Evolutionary conservation across 1,284 basidiomycete genomes (phyloP), one percentile per base, ranked within the genome.

Genomic region (Pseudozyma tsukubaensis): DNA sequence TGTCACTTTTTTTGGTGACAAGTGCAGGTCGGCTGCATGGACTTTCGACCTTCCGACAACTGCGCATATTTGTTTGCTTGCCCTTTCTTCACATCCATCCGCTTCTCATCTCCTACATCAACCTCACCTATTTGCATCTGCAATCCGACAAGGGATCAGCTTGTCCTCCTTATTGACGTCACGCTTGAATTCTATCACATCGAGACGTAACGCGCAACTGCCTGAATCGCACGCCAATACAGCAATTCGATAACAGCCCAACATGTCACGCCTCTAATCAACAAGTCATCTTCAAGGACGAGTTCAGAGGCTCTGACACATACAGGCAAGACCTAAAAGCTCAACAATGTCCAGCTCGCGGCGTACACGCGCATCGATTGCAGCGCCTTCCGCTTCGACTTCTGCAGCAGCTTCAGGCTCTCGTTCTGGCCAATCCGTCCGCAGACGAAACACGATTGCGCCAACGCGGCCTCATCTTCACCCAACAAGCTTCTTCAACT

Each of bases 361-460:
- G 34, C 43, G 57, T 29, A 64, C 57, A 19, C 67, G 67, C 19
- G 58, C 57, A 9, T 70, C 67, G 0, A 40, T 64, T 7, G 67
- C 67, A 12, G 53, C 57, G 24, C 24, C 24, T 29, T 45, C 66
- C 18, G n/a, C 51, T 12, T 59, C 63, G 35, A 29, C 48, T 21
- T 44, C 37, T 10, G 48, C 51, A 13, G n/a, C 59, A 21, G 56
- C 42, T 13, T 54, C 59, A 9, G 51, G 50, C 39, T 24, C 14
- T 24, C 55, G 34, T 11, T 11, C 42, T 18, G 59, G 36, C 14
- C 35, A 24, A n/a, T 0, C 43, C 12, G 39, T 48, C 4, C 54
- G 59, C 14, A 40, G 59, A n/a, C 50, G 48, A 12, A 39, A 51
- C 6, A 62, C 56, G 6, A 52, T 51, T 14, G 51, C 45, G 10